Evolutionary conservation across 176 grass and related monocot species (phyloP).

Genomic region (Oryza longistaminata): DNA sequence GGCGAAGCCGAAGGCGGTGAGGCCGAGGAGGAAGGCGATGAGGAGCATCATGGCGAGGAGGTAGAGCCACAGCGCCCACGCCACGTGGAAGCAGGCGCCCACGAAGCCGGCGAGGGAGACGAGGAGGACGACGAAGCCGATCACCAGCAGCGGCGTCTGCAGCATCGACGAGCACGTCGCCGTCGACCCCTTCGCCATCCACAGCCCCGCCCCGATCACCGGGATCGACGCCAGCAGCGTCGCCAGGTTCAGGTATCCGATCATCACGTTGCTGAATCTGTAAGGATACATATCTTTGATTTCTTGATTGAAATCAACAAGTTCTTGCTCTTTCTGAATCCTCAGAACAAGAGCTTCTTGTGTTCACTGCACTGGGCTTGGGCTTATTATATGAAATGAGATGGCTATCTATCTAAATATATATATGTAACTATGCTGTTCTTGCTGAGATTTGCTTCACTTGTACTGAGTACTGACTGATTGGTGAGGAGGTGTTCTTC

Average conservation of each 20-base stretch:
- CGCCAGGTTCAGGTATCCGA: slow-evolving; percentile 85
- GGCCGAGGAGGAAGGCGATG: slow-evolving; percentile 59
- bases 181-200: slow-evolving; percentile 67
- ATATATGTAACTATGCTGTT: slow-evolving; percentile 3
- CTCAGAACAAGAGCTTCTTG: not conserved
- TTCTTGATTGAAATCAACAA: too few species aligned
- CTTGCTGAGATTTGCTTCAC: slow-evolving; percentile 40
- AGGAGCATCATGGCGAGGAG: slow-evolving; percentile 71
- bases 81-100: slow-evolving; percentile 91
- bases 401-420: not conserved
- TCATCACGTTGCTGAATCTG: slow-evolving; percentile 72
- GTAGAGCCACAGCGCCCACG: slow-evolving; percentile 90
- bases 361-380: slow-evolving; percentile 23
- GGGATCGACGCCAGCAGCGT: slow-evolving; percentile 88
- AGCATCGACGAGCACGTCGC: slow-evolving; percentile 70
- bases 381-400: too few species aligned
- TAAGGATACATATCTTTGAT: slow-evolving; percentile 54
- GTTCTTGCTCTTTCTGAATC: not conserved
- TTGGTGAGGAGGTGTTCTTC: not conserved
- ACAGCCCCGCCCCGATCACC: slow-evolving; percentile 77
- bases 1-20: slow-evolving; percentile 82
- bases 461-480: slow-evolving; percentile 4
- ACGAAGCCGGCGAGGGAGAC: slow-evolving; percentile 85
- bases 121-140: slow-evolving; percentile 75
- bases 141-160: slow-evolving; percentile 76